Conservation (phyloP, 495 filamentous ascomycete species). For the Annulohypoxylon stygium region DNA sequence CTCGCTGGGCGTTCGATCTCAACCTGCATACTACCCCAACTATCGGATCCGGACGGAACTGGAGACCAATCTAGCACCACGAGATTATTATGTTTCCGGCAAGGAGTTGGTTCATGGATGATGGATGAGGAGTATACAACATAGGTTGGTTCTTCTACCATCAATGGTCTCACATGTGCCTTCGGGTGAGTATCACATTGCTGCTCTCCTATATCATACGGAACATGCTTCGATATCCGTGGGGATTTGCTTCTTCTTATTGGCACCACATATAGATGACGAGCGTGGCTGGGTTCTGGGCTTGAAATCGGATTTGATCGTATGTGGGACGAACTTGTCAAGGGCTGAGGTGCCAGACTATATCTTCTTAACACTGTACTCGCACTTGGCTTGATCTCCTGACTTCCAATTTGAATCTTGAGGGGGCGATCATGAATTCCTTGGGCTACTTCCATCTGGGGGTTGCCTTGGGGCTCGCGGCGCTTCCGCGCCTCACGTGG, state of each 20-base stretch:
- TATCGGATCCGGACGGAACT: slow-evolving; percentile 36
- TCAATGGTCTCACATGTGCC: neutral
- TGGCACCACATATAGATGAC: slow-evolving; percentile 15
- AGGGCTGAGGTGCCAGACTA: slow-evolving; percentile 20
- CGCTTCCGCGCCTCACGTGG: slow-evolving; percentile 9
- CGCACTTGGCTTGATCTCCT: slow-evolving; percentile 49
- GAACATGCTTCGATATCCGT: neutral
- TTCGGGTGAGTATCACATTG: neutral
- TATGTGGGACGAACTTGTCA: slow-evolving; percentile 21
- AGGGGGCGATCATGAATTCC: slow-evolving; percentile 26
- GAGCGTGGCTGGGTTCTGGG: slow-evolving; percentile 26
- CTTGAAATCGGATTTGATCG: slow-evolving; percentile 27
- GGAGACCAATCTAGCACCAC: slow-evolving; percentile 44
- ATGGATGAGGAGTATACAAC: slow-evolving; percentile 42
- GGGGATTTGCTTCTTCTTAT: slow-evolving; percentile 10
- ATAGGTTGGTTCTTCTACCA: slow-evolving; percentile 36
- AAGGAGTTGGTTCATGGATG: slow-evolving; percentile 47
- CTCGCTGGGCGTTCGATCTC: slow-evolving; percentile 39
- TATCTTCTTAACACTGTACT: slow-evolving; percentile 33
- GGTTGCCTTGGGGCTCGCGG: neutral
- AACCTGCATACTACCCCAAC: slow-evolving; percentile 47
- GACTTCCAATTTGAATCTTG: slow-evolving; percentile 56
- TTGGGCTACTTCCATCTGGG: neutral
- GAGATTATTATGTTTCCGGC: slow-evolving; percentile 28
- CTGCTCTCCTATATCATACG: neutral